phyloP scores from a whole-genome alignment of 192 early-diverging fungal genomes.

The Coemansia sp. region DNA sequence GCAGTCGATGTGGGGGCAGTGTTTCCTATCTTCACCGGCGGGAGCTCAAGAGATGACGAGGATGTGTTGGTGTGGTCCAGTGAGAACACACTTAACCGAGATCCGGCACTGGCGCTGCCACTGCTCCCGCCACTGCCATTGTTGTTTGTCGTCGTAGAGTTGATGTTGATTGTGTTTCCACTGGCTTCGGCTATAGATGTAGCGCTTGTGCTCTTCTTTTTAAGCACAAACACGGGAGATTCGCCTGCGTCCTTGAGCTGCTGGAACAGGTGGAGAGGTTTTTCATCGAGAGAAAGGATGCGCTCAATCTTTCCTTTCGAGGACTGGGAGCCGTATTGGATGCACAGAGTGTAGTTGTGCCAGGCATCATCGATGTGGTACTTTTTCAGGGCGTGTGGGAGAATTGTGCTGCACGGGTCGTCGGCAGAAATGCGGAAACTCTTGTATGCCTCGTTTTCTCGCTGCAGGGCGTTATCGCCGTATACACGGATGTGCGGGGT shows the following conservation, averaged over 20 bases:
- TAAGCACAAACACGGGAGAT: slow-evolving; percentile 72
- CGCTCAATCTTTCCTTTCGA: slow-evolving; percentile 60
- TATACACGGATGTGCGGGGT: slow-evolving; percentile 76
- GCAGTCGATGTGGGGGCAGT: slow-evolving; percentile 2
- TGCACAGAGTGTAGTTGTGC: slow-evolving; percentile 82
- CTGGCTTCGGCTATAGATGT: slow-evolving; percentile 2
- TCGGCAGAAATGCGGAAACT: slow-evolving; percentile 78
- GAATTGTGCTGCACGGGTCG: slow-evolving; percentile 83
- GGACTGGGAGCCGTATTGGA: slow-evolving; percentile 62
- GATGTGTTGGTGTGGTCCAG: slow-evolving; percentile 45
- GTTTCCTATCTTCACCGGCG: slow-evolving; percentile 24
- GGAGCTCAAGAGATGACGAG: slow-evolving; percentile 45
- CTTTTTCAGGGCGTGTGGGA: slow-evolving; percentile 83
- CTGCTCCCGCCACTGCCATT: slow-evolving; percentile 6
- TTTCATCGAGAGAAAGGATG: slow-evolving; percentile 74
- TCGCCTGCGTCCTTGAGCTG: slow-evolving; percentile 70
- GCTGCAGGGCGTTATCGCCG: slow-evolving; percentile 68
- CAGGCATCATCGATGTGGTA: slow-evolving; percentile 89
- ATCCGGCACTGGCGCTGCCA: slow-evolving; percentile 32
- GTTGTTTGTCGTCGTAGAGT: background rate
- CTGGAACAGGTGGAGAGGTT: slow-evolving; percentile 65
- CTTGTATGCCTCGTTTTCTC: slow-evolving; percentile 77
- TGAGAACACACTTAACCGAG: slow-evolving; percentile 45
- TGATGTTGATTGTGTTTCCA: slow-evolving; percentile 8
- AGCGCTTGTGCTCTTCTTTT: slow-evolving; percentile 51